Conservation (phyloP, 2,329 filamentous ascomycete genomes). For the Tolypocladium ovalisporum region DNA sequence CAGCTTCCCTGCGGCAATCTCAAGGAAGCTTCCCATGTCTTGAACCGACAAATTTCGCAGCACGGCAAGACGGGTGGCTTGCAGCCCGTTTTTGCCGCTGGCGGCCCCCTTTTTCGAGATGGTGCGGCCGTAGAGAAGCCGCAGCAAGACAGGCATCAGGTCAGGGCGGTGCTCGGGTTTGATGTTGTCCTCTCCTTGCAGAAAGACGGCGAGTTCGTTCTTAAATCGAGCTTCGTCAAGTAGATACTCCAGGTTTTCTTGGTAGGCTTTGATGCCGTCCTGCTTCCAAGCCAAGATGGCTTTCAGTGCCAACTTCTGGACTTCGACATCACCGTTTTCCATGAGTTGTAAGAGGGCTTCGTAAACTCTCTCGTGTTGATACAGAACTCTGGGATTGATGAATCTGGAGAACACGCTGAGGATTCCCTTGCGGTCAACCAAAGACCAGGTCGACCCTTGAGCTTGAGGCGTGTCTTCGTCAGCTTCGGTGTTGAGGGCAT, state of each 20-base stretch:
- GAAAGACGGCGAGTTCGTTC: conserved; percentile 83
- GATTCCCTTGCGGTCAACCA: conserved; percentile 75
- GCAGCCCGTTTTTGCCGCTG: conserved; percentile 70
- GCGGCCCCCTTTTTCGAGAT: conserved; percentile 70
- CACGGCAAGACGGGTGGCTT: conserved; percentile 70
- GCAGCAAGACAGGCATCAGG: conserved; percentile 76
- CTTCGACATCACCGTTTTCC: conserved; percentile 79
- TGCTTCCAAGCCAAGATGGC: conserved; percentile 86
- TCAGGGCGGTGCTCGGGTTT: conserved; percentile 59
- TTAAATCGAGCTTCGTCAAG: conserved; percentile 87
- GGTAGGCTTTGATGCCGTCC: conserved; percentile 61
- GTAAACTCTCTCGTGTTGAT: conserved; percentile 65
- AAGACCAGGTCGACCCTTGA: conserved; percentile 46
- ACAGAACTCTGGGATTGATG: conserved; percentile 75
- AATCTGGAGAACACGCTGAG: conserved; percentile 77
- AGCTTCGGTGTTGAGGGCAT: conserved; percentile 16
- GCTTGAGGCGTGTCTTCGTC: conserved; percentile 23
- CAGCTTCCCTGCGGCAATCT: conserved; percentile 68
- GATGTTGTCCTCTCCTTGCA: conserved; percentile 66
- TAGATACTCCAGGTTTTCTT: conserved; percentile 76
- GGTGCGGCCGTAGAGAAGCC: conserved; percentile 79
- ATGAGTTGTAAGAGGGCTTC: conserved; percentile 63
- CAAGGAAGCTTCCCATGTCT: conserved; percentile 71
- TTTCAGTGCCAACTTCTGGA: conserved; percentile 77
- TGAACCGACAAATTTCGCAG: conserved; percentile 64